A percentile compares a stretch with the other conserved stretches of the same genome.
Conservation (phyloP, 805 yeast genomes). For the Peterozyma toletana region DNA sequence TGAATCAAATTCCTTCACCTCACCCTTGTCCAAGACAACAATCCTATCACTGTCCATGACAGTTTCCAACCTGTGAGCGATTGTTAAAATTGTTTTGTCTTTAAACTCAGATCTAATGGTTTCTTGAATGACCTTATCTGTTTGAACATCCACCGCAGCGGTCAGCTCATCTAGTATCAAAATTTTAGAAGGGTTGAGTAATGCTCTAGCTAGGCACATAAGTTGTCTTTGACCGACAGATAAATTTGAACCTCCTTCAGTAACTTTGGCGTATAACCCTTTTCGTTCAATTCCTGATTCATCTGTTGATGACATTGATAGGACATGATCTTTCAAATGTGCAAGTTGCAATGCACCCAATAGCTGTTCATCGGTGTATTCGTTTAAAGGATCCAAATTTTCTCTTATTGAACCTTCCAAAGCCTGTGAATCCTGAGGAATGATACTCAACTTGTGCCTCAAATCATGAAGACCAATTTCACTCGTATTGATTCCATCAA, state of each 20-base stretch:
- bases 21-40: constrained; percentile 69
- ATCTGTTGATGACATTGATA: constrained; percentile 33
- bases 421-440: constrained; percentile 92
- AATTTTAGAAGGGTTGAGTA: constrained; percentile 55
- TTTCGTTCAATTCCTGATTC: constrained; percentile 36
- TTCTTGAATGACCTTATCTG: constrained; percentile 70
- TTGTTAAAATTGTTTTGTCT: constrained; percentile 73
- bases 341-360: constrained; percentile 78
- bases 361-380: constrained; percentile 65
- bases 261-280: constrained; percentile 17
- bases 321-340: constrained; percentile 64
- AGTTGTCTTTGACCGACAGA: constrained; percentile 88
- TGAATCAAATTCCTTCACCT: constrained; percentile 68
- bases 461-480: constrained; percentile 70
- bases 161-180: constrained; percentile 81
- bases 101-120: constrained; percentile 71
- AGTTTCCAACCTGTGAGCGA: constrained; percentile 80
- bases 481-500: constrained; percentile 65
- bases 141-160: constrained; percentile 83
- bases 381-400: constrained; percentile 76
- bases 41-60: constrained; percentile 77
- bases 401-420: constrained; percentile 82
- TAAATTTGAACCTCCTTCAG: constrained; percentile 49
- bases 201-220: constrained; percentile 75
- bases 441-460: constrained; percentile 71